These are phyloP conservation scores for Aspergillus quadrilineatus DNA, from an alignment of 2,329 filamentous ascomycete genomes.

Conservation along the genomic window DNA sequence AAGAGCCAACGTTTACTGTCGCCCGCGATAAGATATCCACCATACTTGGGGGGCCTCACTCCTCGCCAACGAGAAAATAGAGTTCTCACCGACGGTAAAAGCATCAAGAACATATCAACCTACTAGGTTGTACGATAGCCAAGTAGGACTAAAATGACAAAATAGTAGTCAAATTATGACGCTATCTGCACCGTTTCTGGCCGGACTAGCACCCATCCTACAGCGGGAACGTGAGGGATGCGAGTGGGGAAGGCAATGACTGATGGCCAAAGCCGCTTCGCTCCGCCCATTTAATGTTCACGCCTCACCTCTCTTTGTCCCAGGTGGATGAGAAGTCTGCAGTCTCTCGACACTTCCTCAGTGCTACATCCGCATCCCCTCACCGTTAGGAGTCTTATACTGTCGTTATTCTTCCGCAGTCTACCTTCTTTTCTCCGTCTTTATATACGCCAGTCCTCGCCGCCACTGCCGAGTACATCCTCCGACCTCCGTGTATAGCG, in stretches of 20 bases:
- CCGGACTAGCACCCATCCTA: background rate
- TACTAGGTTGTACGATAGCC: background rate
- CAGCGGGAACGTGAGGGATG: slow-evolving; percentile 1
- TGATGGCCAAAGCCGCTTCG: background rate
- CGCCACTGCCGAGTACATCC: slow-evolving; percentile 13
- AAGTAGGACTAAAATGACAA: background rate
- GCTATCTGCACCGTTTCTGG: background rate
- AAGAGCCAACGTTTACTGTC: background rate
- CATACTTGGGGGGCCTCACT: no score
- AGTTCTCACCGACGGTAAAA: no score
- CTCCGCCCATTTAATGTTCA: slow-evolving; percentile 9
- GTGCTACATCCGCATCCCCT: background rate
- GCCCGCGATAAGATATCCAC: background rate
- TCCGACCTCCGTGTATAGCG: background rate
- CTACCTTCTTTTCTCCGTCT: background rate
- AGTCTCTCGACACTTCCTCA: background rate
- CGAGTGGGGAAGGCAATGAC: slow-evolving; percentile 10
- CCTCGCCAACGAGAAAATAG: no score
- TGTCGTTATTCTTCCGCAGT: background rate
- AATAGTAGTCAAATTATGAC: background rate
- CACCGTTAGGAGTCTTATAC: background rate
- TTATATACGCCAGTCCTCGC: background rate
- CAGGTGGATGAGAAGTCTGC: slow-evolving; percentile 8
- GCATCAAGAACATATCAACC: no score
- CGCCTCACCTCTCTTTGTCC: slow-evolving; percentile 13